Percentiles rank a stretch among this genome's conserved stretches.
Evolutionary conservation across 192 early-diverging fungal genomes (phyloP).

Genomic region (Podila horticola): DNA sequence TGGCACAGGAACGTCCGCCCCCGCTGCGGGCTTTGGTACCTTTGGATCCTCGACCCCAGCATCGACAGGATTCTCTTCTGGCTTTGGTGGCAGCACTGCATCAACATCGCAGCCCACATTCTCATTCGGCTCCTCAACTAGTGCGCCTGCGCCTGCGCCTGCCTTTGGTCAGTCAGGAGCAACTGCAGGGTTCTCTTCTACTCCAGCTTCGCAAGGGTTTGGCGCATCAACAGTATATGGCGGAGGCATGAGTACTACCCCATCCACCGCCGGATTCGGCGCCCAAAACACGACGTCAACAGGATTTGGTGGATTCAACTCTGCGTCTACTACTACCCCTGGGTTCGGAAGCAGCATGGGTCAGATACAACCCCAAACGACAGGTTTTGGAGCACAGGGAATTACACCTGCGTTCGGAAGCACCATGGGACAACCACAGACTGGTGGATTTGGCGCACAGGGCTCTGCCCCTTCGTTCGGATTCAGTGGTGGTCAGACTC

Average conservation of each 20-base stretch:
- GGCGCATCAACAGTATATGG: too few species aligned
- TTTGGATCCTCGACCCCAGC: neutral
- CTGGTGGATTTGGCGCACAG: constrained; percentile 9
- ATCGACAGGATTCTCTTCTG: constrained; percentile 1
- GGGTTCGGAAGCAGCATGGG: neutral
- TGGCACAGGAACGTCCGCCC: neutral
- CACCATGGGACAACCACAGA: neutral
- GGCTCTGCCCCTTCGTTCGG: neutral
- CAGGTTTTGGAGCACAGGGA: constrained; percentile 5
- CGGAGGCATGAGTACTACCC: too few species aligned
- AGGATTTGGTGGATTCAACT: constrained; percentile 23
- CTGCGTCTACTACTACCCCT: neutral
- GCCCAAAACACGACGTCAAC: neutral
- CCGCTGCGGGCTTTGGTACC: neutral
- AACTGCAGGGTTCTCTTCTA: too few species aligned
- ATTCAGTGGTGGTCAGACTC: neutral
- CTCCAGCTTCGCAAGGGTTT: too few species aligned
- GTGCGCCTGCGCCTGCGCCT: too few species aligned
- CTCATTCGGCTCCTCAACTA: too few species aligned
- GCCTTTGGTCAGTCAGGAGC: too few species aligned
- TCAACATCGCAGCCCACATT: too few species aligned
- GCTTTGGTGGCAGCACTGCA: too few species aligned
- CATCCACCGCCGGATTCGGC: neutral
- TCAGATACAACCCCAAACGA: neutral
- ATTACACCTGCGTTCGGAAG: neutral